Conservation (phyloP, 2,329 filamentous ascomycete species). For the Xenosphaeropsis pyriputrescens region DNA sequence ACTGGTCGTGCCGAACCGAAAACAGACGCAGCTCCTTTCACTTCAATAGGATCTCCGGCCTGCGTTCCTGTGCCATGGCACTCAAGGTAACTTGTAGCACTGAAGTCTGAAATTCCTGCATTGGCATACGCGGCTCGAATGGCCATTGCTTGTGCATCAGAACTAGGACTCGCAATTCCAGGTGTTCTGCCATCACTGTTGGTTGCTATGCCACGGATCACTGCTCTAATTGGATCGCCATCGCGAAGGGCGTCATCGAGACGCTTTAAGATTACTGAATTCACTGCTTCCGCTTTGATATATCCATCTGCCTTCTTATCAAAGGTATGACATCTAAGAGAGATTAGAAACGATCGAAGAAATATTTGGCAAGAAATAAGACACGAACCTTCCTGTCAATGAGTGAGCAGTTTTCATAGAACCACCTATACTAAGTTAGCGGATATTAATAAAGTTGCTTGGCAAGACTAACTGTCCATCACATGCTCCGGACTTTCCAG, state of each 20-base stretch:
- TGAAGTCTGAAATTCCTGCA: slow-evolving; percentile 4
- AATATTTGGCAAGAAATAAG: no score
- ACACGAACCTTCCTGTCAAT: slow-evolving; percentile 22
- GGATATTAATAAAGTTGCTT: no score
- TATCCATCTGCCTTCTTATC: slow-evolving; percentile 47
- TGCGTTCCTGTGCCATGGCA: slow-evolving; percentile 21
- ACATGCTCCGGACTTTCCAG: slow-evolving; percentile 4
- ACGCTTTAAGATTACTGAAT: slow-evolving; percentile 42
- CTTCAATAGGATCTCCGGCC: slow-evolving; percentile 11
- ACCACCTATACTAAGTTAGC: neutral
- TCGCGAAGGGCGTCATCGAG: no score
- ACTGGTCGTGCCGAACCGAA: slow-evolving; percentile 3
- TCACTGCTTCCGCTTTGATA: slow-evolving; percentile 45
- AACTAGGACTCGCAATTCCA: slow-evolving; percentile 38
- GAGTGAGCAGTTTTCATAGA: neutral
- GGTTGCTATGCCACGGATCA: slow-evolving; percentile 34
- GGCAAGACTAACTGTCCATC: no score
- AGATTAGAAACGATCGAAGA: no score
- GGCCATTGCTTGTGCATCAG: slow-evolving; percentile 21
- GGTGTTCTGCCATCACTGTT: slow-evolving; percentile 40
- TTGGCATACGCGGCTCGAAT: slow-evolving; percentile 3
- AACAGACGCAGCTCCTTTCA: slow-evolving; percentile 2
- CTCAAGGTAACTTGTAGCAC: slow-evolving; percentile 19
- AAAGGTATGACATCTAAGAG: slow-evolving; percentile 16
- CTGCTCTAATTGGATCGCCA: slow-evolving; percentile 38